phyloP scores from a whole-genome alignment of 202 grass and related monocot species.

The Panicum hallii region DNA sequence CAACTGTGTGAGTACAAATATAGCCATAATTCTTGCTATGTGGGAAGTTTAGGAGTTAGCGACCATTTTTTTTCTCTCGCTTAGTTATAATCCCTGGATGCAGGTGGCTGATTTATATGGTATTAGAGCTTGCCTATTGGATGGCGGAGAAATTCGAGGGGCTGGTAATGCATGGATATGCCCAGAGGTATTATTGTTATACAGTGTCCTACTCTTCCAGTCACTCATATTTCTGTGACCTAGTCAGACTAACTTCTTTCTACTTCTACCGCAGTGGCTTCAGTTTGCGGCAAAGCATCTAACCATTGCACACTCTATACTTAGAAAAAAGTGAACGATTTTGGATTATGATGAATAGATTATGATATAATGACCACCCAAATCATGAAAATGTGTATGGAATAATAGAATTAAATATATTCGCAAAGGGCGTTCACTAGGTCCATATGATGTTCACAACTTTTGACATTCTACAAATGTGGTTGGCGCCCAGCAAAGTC shows the following conservation, averaged over 20 bases:
- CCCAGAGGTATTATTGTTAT: slow-evolving; percentile 75
- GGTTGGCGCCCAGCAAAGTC: not conserved
- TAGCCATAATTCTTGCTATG: slow-evolving; percentile 10
- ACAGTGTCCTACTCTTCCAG: slow-evolving; percentile 25
- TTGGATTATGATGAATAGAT: slow-evolving; percentile 13
- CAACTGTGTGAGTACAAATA: slow-evolving; percentile 78
- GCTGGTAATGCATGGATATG: slow-evolving; percentile 99
- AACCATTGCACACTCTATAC: slow-evolving; percentile 15
- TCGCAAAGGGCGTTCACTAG: slow-evolving; percentile 19
- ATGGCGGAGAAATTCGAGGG: slow-evolving; percentile 96
- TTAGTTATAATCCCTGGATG: slow-evolving; percentile 33
- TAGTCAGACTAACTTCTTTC: slow-evolving; percentile 34
- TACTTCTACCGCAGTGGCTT: slow-evolving; percentile 40
- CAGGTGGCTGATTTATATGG: slow-evolving; percentile 98
- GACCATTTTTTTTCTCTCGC: not conserved
- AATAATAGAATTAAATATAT: slow-evolving; percentile 18
- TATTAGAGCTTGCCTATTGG: slow-evolving; percentile 94
- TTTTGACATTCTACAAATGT: slow-evolving; percentile 24
- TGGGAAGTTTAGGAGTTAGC: slow-evolving; percentile 26
- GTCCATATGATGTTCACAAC: slow-evolving; percentile 40
- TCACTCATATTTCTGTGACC: slow-evolving; percentile 25
- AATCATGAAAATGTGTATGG: slow-evolving; percentile 33
- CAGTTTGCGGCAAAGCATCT: slow-evolving; percentile 17
- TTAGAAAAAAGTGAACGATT: slow-evolving; percentile 38
- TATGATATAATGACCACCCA: slow-evolving; percentile 30